A percentile compares a stretch with the other conserved stretches of the same genome.
These are phyloP conservation scores for Podaxis pistillaris DNA, from an alignment of 768 basidiomycete species.

Conservation along the genomic window DNA sequence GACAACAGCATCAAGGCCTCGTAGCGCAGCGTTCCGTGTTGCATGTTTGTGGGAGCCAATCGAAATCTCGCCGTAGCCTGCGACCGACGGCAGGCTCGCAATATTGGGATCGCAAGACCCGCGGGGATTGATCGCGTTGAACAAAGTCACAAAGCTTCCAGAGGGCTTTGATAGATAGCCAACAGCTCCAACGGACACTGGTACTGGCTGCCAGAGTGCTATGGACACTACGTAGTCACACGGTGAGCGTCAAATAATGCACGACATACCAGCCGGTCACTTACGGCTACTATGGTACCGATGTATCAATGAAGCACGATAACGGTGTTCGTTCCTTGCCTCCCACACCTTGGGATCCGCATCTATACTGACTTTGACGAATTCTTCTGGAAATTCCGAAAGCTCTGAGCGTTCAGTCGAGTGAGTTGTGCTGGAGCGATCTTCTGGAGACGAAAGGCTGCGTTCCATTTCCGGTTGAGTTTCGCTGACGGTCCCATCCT, in stretches of 20 bases:
- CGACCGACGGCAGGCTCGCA: constrained; percentile 53
- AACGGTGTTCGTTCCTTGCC: constrained; percentile 60
- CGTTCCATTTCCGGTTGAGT: constrained; percentile 12
- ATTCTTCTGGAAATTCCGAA: constrained; percentile 6
- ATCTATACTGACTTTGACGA: constrained; percentile 18
- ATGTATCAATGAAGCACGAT: constrained; percentile 64
- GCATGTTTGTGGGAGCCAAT: constrained; percentile 50
- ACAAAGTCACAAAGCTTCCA: constrained; percentile 73
- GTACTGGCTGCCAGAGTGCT: constrained; percentile 72
- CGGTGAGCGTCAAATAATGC: background rate
- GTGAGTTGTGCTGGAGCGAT: constrained; percentile 24
- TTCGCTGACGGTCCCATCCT: background rate
- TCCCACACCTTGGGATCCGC: constrained; percentile 41
- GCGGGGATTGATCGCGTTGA: constrained; percentile 62
- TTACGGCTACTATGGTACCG: constrained; percentile 67
- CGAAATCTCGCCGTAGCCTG: constrained; percentile 61
- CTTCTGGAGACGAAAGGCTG: constrained; percentile 29
- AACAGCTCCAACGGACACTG: constrained; percentile 67
- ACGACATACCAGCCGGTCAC: constrained; percentile 23
- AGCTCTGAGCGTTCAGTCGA: constrained; percentile 20
- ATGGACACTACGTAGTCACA: constrained; percentile 44
- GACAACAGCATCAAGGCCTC: constrained; percentile 47
- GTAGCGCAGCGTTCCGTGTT: constrained; percentile 52
- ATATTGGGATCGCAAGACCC: constrained; percentile 42
- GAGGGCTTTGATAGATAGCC: constrained; percentile 69